These are phyloP conservation scores for Coemansia sp. DNA, from an alignment of 192 early-diverging fungal species.

Conservation along the genomic window DNA sequence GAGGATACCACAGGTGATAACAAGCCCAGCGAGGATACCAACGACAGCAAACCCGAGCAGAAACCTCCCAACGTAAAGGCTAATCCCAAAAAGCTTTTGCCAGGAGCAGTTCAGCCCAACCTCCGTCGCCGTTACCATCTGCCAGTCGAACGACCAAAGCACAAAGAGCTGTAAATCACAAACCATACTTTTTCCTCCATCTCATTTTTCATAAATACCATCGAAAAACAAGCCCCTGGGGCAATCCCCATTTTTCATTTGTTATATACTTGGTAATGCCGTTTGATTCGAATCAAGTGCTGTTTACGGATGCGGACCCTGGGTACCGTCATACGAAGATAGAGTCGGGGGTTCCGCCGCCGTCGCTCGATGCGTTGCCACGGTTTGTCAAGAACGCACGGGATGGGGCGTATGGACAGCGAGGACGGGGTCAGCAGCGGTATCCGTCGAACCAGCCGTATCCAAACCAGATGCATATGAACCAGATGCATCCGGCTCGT, in stretches of 20 bases:
- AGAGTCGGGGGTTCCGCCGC: conserved; percentile 24
- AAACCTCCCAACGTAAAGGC: background rate
- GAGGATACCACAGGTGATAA: background rate
- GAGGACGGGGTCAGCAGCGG: background rate
- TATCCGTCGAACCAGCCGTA: conserved; percentile 1
- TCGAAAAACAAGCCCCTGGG: background rate
- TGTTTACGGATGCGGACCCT: conserved; percentile 40
- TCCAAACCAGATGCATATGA: conserved; percentile 10
- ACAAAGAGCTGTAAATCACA: conserved; percentile 16
- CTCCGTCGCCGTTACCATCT: conserved; percentile 2
- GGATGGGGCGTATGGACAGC: background rate
- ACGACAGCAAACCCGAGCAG: background rate
- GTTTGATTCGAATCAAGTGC: conserved; percentile 9
- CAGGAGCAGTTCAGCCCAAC: background rate
- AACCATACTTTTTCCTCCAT: background rate
- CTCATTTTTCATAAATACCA: background rate
- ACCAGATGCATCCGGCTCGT: background rate
- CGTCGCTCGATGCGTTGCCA: conserved; percentile 22
- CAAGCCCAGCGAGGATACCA: background rate
- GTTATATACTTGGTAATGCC: conserved; percentile 5
- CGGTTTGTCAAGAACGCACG: background rate
- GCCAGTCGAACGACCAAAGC: conserved; percentile 17
- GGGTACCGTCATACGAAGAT: conserved; percentile 22
- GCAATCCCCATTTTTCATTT: background rate
- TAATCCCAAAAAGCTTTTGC: background rate